These are phyloP conservation scores for Hanseniaspora pseudoguilliermondii DNA, from an alignment of 805 yeast species.

Conservation along the genomic window DNA sequence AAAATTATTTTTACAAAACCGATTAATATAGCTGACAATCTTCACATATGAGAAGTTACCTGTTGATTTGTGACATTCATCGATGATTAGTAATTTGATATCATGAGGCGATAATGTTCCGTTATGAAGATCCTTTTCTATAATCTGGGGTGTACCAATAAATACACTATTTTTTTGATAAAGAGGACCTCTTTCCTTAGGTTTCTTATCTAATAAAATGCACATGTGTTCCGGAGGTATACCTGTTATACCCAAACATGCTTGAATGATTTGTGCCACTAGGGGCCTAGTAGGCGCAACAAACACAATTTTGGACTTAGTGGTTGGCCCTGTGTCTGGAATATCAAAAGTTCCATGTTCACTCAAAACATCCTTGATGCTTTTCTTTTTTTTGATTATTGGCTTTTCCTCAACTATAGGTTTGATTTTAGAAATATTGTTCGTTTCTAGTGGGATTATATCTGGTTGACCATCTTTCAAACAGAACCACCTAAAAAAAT, in stretches of 20 bases:
- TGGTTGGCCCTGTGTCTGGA: slow-evolving; percentile 34
- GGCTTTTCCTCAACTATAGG: background rate
- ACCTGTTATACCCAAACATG: slow-evolving; percentile 79
- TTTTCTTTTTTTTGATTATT: background rate
- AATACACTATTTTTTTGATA: slow-evolving; percentile 72
- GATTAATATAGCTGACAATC: slow-evolving; percentile 53
- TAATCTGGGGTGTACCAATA: slow-evolving; percentile 92
- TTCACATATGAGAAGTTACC: slow-evolving; percentile 83
- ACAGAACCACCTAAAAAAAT: slow-evolving; percentile 66
- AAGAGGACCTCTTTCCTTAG: slow-evolving; percentile 55
- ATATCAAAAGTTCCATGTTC: background rate
- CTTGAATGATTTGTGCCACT: slow-evolving; percentile 91
- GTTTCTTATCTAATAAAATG: slow-evolving; percentile 48
- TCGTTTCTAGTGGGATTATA: background rate
- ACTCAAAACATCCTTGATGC: slow-evolving; percentile 6
- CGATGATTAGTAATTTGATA: slow-evolving; percentile 67
- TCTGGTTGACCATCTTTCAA: slow-evolving; percentile 4
- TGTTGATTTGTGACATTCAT: slow-evolving; percentile 90
- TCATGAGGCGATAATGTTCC: slow-evolving; percentile 68
- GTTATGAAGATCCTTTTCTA: slow-evolving; percentile 70
- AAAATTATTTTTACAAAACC: slow-evolving; percentile 49
- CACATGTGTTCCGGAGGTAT: slow-evolving; percentile 68
- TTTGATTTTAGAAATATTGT: background rate
- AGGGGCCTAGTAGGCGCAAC: slow-evolving; percentile 96
- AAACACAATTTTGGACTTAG: slow-evolving; percentile 52